Evolutionary conservation across 164 flowering plant species (phyloP).

Genomic region (Malania oleifera): DNA sequence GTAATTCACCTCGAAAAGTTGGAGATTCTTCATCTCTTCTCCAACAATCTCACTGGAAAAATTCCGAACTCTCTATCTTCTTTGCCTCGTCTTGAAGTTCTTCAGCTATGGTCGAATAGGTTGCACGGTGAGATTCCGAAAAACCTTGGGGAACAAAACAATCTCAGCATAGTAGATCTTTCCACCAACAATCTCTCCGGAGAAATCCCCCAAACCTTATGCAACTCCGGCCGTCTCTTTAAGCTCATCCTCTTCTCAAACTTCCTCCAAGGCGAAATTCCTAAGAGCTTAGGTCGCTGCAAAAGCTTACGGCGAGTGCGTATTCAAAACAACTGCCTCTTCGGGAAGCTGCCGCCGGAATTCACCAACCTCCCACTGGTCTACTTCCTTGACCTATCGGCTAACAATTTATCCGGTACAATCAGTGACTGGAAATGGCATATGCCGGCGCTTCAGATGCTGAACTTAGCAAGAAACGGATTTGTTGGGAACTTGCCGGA

Average conservation of each 20-base stretch:
- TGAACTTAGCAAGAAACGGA: slow-evolving; percentile 48
- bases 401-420: slow-evolving; percentile 52
- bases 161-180: slow-evolving; percentile 69
- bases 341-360: slow-evolving; percentile 47
- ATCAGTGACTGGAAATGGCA: slow-evolving; percentile 47
- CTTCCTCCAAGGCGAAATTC: slow-evolving; percentile 48
- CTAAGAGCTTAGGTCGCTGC: slow-evolving; percentile 44
- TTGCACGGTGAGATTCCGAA: slow-evolving; percentile 67
- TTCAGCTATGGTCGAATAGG: slow-evolving; percentile 72
- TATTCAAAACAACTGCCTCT: slow-evolving; percentile 55
- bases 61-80: slow-evolving; percentile 52
- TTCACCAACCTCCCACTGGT: slow-evolving; percentile 53
- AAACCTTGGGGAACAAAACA: slow-evolving; percentile 48
- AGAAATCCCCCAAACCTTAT: slow-evolving; percentile 49
- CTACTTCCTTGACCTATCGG: slow-evolving; percentile 68
- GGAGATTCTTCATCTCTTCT: slow-evolving; percentile 68
- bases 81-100: slow-evolving; percentile 56
- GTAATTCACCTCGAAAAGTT: slow-evolving; percentile 41
- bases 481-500: slow-evolving; percentile 60
- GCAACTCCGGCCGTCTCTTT: slow-evolving; percentile 44
- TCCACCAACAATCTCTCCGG: slow-evolving; percentile 74
- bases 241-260: slow-evolving; percentile 89
- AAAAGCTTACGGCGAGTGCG: slow-evolving; percentile 59
- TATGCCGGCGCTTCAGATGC: slow-evolving; percentile 68
- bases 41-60: slow-evolving; percentile 61